Conservation (phyloP, 177 flowering plant species). For the Vitis hybrid region DNA sequence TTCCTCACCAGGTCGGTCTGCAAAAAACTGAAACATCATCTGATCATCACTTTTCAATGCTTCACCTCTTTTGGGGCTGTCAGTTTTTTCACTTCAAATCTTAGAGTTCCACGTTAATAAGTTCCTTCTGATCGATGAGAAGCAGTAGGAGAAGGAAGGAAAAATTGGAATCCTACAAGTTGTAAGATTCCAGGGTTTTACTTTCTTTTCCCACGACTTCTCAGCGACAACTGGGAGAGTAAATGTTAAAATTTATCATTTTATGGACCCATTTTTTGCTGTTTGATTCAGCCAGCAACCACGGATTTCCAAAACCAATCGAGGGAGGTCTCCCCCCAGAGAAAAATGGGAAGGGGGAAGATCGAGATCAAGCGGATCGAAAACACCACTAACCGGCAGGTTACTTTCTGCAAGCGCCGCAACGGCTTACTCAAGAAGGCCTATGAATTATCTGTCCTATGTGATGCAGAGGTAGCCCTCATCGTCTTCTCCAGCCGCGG, state of each 20-base stretch:
- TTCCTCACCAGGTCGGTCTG: conserved; percentile 26
- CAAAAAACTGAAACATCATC: conserved; percentile 17
- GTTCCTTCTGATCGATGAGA: too few relatives aligned
- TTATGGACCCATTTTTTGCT: not conserved
- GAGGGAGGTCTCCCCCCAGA: conserved; percentile 36
- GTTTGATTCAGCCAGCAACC: conserved; percentile 17
- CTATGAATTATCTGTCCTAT: conserved; percentile 76
- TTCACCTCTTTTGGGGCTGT: conserved; percentile 28
- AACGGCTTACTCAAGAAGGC: conserved; percentile 80
- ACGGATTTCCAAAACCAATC: conserved; percentile 38
- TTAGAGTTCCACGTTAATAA: not conserved
- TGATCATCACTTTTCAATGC: conserved; percentile 2
- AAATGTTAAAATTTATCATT: too few relatives aligned
- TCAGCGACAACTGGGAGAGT: too few relatives aligned
- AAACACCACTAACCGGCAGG: conserved; percentile 80
- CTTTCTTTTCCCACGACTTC: too few relatives aligned
- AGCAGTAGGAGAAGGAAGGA: too few relatives aligned
- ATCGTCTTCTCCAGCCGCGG: conserved; percentile 86
- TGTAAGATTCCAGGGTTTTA: too few relatives aligned
- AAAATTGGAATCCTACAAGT: too few relatives aligned
- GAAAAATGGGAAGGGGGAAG: conserved; percentile 67
- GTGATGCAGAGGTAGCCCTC: conserved; percentile 76
- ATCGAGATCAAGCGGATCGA: conserved; percentile 87
- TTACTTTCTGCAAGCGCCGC: conserved; percentile 77
- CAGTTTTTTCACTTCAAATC: conserved; percentile 15